Percentiles rank a stretch among this genome's conserved stretches.
Conservation (phyloP, 768 basidiomycete species). For the Sistotremastrum suecicum region DNA sequence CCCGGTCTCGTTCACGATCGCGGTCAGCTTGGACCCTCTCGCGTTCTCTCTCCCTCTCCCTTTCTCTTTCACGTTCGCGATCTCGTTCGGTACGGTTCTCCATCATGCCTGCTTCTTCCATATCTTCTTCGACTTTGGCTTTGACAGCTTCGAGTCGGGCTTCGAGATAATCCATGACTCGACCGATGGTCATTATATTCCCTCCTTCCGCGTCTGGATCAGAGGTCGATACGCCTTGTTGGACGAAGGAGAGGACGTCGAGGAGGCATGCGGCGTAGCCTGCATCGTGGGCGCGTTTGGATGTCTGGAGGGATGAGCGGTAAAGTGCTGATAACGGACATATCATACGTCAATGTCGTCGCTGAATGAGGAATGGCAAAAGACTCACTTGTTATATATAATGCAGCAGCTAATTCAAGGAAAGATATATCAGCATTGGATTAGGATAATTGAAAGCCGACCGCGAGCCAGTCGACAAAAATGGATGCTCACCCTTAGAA, state of each 20-base stretch:
- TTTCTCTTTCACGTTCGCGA: conserved; percentile 50
- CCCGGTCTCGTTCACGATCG: neutral
- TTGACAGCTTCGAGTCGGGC: conserved; percentile 66
- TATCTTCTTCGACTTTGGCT: conserved; percentile 65
- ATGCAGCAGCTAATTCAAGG: neutral
- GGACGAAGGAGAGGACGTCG: conserved; percentile 69
- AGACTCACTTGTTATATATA: conserved; percentile 3
- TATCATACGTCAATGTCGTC: conserved; percentile 45
- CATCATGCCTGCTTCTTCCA: conserved; percentile 24
- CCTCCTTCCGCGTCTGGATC: conserved; percentile 27
- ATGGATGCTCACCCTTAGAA: conserved; percentile 46
- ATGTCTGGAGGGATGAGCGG: conserved; percentile 60
- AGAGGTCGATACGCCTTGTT: conserved; percentile 54
- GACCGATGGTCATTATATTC: conserved; percentile 55
- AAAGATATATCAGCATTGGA: conserved; percentile 5
- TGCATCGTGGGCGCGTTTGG: conserved; percentile 68
- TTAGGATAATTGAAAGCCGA: conserved; percentile 10
- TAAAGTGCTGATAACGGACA: conserved; percentile 60
- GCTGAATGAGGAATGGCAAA: conserved; percentile 26
- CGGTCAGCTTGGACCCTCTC: conserved; percentile 11
- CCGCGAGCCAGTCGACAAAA: neutral
- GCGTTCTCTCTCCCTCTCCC: conserved; percentile 2
- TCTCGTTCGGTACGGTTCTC: conserved; percentile 18
- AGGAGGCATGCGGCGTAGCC: conserved; percentile 72
- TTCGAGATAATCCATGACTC: conserved; percentile 78